Evolutionary conservation across 164 flowering plant species (phyloP).

Genomic region (Saururus chinensis): DNA sequence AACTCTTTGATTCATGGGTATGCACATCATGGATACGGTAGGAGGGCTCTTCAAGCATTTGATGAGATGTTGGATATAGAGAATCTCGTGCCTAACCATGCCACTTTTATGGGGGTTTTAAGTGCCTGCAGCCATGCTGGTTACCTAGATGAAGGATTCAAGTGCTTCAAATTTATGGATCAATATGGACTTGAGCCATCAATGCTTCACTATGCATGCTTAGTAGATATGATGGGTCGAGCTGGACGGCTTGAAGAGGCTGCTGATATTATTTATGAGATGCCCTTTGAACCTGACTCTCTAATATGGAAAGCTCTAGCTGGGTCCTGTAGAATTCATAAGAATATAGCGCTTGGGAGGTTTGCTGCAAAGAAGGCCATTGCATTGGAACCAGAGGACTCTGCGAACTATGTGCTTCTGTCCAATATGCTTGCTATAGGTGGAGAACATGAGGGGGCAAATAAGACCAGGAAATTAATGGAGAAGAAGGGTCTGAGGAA

Average conservation of each 20-base stretch:
- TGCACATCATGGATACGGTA: conserved; percentile 16
- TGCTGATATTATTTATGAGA: conserved; percentile 5
- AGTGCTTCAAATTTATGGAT: conserved; percentile 10
- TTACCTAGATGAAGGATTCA: conserved; percentile 8
- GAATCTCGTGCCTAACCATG: conserved; percentile 9
- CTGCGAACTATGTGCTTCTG: conserved; percentile 16
- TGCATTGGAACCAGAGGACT: conserved; percentile 10
- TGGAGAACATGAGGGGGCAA: conserved; percentile 9
- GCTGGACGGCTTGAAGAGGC: conserved; percentile 17
- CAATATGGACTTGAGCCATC: conserved; percentile 10
- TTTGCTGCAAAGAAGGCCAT: conserved; percentile 11
- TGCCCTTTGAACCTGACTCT: conserved; percentile 16
- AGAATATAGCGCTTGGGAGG: conserved; percentile 12
- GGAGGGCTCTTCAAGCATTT: conserved; percentile 10
- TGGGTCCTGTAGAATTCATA: conserved; percentile 12
- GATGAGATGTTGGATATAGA: conserved; percentile 9
- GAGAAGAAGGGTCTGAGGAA: conserved; percentile 10
- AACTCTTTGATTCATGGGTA: conserved; percentile 16
- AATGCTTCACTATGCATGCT: conserved; percentile 12
- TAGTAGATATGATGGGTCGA: conserved; percentile 14
- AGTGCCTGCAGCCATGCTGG: conserved; percentile 18
- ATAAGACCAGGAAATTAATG: conserved; percentile 11
- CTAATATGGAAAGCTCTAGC: conserved; percentile 16
- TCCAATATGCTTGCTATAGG: conserved; percentile 7
- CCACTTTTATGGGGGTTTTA: conserved; percentile 12